phyloP scores from a whole-genome alignment of 2,329 filamentous ascomycete genomes.

The Aspergillus novoparasiticus region DNA sequence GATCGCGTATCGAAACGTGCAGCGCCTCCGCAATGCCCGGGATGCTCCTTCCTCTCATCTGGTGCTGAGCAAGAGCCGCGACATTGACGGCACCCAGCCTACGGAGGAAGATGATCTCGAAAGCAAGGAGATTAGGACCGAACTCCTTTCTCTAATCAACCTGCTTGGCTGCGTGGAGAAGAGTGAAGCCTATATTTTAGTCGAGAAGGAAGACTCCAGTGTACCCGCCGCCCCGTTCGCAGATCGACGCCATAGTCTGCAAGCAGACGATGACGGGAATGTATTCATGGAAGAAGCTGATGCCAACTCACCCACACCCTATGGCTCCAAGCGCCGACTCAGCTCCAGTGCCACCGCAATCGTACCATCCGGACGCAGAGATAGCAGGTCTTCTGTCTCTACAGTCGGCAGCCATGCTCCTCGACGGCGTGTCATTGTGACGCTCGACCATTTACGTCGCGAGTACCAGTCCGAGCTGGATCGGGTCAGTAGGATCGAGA shows the following conservation, averaged over 20 bases:
- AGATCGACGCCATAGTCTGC: slow-evolving; percentile 50
- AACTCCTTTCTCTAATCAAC: slow-evolving; percentile 91
- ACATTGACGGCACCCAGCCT: slow-evolving; percentile 30
- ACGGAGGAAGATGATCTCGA: slow-evolving; percentile 48
- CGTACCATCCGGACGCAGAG: slow-evolving; percentile 22
- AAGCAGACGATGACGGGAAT: slow-evolving; percentile 45
- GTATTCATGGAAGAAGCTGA: slow-evolving; percentile 44
- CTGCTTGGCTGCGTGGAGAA: slow-evolving; percentile 81
- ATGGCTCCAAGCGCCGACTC: slow-evolving; percentile 21
- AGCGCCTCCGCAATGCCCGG: slow-evolving; percentile 49
- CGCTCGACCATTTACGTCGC: slow-evolving; percentile 80
- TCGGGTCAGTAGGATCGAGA: slow-evolving; percentile 81
- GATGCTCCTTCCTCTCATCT: slow-evolving; percentile 38
- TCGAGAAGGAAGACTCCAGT: slow-evolving; percentile 47
- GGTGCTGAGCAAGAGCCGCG: slow-evolving; percentile 39
- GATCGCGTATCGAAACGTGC: slow-evolving; percentile 58
- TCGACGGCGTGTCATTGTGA: slow-evolving; percentile 74
- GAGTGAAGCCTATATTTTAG: slow-evolving; percentile 74
- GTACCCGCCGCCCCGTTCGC: slow-evolving; percentile 27
- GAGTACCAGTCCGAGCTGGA: slow-evolving; percentile 92
- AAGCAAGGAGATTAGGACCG: slow-evolving; percentile 61
- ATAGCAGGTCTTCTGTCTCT: slow-evolving; percentile 25
- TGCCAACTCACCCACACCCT: slow-evolving; percentile 18
- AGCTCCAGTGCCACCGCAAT: slow-evolving; percentile 26
- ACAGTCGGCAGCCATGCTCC: slow-evolving; percentile 16